These are phyloP conservation scores for Monosporascus cannonballus DNA, from an alignment of 2,329 filamentous ascomycete genomes.

Conservation along the genomic window DNA sequence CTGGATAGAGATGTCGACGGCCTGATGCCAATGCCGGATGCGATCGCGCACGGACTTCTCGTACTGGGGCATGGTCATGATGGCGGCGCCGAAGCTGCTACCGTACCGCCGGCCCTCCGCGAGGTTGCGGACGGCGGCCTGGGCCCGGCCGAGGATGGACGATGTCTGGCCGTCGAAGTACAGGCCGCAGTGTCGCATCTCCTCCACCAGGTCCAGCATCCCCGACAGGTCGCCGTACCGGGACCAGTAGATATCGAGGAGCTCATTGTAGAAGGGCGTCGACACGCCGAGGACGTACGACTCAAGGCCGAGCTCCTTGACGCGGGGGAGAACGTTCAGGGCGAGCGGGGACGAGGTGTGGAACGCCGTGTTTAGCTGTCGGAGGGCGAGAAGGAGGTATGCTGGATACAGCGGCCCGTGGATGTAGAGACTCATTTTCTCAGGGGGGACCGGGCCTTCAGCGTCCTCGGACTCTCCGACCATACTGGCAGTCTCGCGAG, in stretches of 20 bases:
- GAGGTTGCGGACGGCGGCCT: conserved; percentile 13
- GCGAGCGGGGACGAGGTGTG: conserved; percentile 50
- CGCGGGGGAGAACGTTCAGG: conserved; percentile 56
- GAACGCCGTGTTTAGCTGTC: conserved; percentile 53
- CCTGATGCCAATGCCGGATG: conserved; percentile 23
- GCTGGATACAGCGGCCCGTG: conserved; percentile 61
- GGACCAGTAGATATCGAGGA: conserved; percentile 56
- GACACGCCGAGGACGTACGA: conserved; percentile 68
- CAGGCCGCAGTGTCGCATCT: conserved; percentile 61
- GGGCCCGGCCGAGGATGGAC: conserved; percentile 28
- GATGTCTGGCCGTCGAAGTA: conserved; percentile 46
- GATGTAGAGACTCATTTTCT: conserved; percentile 42
- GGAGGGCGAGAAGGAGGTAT: conserved; percentile 51
- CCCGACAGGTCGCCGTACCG: conserved; percentile 51
- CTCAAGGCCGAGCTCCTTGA: conserved; percentile 62
- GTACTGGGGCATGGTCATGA: conserved; percentile 33
- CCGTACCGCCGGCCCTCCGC: conserved; percentile 11
- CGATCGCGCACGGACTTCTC: conserved; percentile 22
- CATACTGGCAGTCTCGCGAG: not conserved
- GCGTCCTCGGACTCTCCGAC: not conserved
- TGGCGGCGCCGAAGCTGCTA: conserved; percentile 21
- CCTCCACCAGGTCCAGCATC: conserved; percentile 51
- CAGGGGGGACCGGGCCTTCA: conserved; percentile 2
- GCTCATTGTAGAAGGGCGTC: conserved; percentile 62
- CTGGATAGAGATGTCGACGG: conserved; percentile 20